phyloP scores from a whole-genome alignment of 78 protist species.

The Chrysochromulina parva region DNA sequence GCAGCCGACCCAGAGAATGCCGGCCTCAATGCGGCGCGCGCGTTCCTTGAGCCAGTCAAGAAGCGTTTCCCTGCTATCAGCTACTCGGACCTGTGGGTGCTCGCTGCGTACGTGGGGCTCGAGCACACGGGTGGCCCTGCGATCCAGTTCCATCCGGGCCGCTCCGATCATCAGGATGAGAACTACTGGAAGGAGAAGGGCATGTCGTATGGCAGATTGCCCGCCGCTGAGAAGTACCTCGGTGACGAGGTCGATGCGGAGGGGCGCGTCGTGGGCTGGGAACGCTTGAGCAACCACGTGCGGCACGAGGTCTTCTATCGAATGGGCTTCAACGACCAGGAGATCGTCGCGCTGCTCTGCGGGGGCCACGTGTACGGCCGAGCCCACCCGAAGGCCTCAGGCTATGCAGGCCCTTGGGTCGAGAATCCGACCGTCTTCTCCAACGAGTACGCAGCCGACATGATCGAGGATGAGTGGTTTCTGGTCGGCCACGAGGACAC shows the following conservation, averaged over 20 bases:
- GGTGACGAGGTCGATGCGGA: too few species aligned
- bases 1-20: slow-evolving; percentile 53
- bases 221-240: too few species aligned
- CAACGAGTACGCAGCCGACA: slow-evolving; percentile 20
- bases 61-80: slow-evolving; percentile 42
- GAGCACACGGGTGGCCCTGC: slow-evolving; percentile 67
- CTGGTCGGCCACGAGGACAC: too few species aligned
- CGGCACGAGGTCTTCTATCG: slow-evolving; percentile 57
- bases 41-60: slow-evolving; percentile 55
- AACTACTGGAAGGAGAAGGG: too few species aligned
- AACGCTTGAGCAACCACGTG: neutral
- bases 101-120: slow-evolving; percentile 62
- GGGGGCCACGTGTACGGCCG: slow-evolving; percentile 74
- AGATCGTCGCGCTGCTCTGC: slow-evolving; percentile 45
- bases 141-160: neutral
- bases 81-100: slow-evolving; percentile 67
- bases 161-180: too few species aligned
- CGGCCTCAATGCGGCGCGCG: slow-evolving; percentile 19
- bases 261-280: too few species aligned
- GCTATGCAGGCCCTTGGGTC: neutral
- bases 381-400: slow-evolving; percentile 49
- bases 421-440: neutral
- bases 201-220: too few species aligned
- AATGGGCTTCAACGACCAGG: slow-evolving; percentile 68
- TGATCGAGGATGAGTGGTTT: neutral